Evolutionary conservation across 2,329 filamentous ascomycete species (phyloP).

Genomic region (Epichloe festucae): DNA sequence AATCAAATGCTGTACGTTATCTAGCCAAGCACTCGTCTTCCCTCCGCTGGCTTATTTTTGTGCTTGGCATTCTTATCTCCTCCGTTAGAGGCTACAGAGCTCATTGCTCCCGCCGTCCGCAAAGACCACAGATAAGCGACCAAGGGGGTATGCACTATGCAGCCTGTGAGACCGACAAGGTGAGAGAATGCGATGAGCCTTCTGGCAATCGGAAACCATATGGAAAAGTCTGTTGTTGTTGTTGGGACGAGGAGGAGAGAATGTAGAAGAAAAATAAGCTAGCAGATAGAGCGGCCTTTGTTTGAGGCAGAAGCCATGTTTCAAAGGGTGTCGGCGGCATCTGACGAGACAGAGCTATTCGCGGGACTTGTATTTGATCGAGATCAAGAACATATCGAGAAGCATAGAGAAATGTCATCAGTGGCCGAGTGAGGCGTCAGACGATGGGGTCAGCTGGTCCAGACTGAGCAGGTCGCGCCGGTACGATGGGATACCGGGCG

Average conservation of each 20-base stretch:
- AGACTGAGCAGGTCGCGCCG: background rate
- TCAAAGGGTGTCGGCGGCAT: background rate
- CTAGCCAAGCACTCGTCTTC: no score
- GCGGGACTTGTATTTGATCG: background rate
- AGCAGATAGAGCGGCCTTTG: background rate
- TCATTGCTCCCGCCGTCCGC: no score
- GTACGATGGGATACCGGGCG: conserved; percentile 5
- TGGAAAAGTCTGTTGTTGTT: background rate
- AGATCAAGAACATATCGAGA: background rate
- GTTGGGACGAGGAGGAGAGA: background rate
- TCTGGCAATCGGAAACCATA: background rate
- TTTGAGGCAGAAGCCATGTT: background rate
- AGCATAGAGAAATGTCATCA: background rate
- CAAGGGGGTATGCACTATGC: no score
- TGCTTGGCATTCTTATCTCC: no score
- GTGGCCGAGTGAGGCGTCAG: no score
- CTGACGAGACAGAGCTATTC: background rate
- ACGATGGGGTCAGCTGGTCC: background rate
- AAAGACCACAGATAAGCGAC: no score
- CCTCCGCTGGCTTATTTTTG: no score
- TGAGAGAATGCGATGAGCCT: background rate
- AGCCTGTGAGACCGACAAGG: no score
- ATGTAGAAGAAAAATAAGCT: background rate
- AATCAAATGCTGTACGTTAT: no score
- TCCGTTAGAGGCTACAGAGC: no score